Evolutionary conservation across 306 rosid genomes (phyloP), one percentile per base, ranked within the genome.

Genomic region (Ziziphus jujuba): DNA sequence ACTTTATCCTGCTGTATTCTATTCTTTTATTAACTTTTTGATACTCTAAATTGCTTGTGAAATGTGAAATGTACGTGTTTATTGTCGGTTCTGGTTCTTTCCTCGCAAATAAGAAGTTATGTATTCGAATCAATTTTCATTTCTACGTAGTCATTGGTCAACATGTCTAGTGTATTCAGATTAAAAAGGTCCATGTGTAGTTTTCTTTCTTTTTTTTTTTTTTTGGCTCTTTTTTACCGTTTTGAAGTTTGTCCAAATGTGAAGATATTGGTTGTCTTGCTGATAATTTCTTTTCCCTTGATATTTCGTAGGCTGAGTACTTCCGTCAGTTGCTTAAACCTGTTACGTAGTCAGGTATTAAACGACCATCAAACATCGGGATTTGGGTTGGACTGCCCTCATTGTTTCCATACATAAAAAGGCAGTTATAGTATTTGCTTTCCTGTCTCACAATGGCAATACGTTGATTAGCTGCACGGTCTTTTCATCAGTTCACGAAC

Each of bases 321-420:
- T 92, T 92, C 52, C 98, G 98, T 79, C 98, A 92, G 79, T 85
- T 92, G 86, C 96, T 92, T 56, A 92, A 92, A 70, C 98, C 98
- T 79, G 96, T 92, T 68, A 92, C 98, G 98, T 92, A 92, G 98
- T 88, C 78, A 80, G 71, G 43, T 54, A 45, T 62, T 3, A 9
- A 25, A 1, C 5, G 59, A 67, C 28, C 31, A 49, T 70, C 56
- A 63, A 43, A 75, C 67, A 35, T 45, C 70, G 80, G 81, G 82
- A 81, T 72, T 88, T 70, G 78, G 72, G 81, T 16, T 19, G 54
- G 54, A 58, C 78, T 85, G 56, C 66, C 57, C 74, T 78, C 51
- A 66, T 83, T 75, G 79, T 65, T 72, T 71, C 77, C 68, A 63
- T 69, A 75, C 72, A 59, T 68, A 76, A 66, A 79, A 81, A 82